These are phyloP conservation scores for Ogataea glucozyma DNA, from an alignment of 805 yeast species.

Conservation along the genomic window DNA sequence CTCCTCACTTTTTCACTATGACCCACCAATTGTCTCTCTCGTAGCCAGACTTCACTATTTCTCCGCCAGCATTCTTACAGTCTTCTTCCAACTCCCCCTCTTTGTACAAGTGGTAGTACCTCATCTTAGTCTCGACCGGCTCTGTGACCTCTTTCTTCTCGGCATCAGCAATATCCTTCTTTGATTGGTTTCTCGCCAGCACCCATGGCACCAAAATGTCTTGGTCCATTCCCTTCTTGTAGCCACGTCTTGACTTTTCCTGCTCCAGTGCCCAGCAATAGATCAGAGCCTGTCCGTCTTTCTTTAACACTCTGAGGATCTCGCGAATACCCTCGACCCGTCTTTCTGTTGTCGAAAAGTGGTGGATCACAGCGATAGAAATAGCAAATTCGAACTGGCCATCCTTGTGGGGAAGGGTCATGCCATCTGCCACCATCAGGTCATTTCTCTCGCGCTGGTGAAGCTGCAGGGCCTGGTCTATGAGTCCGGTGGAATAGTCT, in stretches of 20 bases:
- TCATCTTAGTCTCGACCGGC: conserved; percentile 56
- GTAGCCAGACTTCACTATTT: conserved; percentile 70
- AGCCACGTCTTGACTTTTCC: conserved; percentile 82
- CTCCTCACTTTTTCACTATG: conserved; percentile 43
- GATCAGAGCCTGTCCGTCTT: conserved; percentile 70
- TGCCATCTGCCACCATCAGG: conserved; percentile 78
- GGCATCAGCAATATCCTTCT: conserved; percentile 35
- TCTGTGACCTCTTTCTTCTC: conserved; percentile 22
- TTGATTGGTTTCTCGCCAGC: conserved; percentile 49
- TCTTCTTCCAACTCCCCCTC: conserved; percentile 81
- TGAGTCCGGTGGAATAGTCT: conserved; percentile 70
- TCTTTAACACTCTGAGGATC: conserved; percentile 54
- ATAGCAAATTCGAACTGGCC: conserved; percentile 74
- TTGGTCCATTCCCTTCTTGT: conserved; percentile 87
- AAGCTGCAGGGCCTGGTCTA: conserved; percentile 58
- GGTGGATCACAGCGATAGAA: conserved; percentile 94
- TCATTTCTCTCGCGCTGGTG: conserved; percentile 39
- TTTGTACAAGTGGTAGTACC: conserved; percentile 86
- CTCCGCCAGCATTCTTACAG: conserved; percentile 69
- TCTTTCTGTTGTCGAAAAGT: conserved; percentile 82
- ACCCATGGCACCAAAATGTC: conserved; percentile 98
- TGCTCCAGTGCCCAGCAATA: conserved; percentile 99
- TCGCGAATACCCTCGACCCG: conserved; percentile 73
- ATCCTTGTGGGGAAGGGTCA: conserved; percentile 57
- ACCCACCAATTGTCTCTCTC: conserved; percentile 97